Percentiles rank a stretch among this genome's conserved stretches.
Conservation (phyloP, 768 basidiomycete species). For the Amylocystis lapponica region DNA sequence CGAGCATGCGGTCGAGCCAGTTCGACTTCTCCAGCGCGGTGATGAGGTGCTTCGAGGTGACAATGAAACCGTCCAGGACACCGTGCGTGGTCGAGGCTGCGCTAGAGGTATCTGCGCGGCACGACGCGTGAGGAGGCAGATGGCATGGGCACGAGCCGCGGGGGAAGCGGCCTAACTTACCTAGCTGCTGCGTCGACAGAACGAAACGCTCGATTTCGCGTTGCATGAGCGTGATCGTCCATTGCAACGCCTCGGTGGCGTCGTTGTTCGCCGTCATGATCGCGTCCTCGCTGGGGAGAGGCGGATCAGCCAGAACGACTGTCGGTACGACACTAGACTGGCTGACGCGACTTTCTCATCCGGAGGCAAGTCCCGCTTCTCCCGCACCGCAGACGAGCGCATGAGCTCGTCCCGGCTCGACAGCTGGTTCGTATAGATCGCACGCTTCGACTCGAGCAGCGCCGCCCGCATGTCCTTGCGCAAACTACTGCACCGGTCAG, state of each 20-base stretch:
- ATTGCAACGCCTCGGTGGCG: constrained; percentile 81
- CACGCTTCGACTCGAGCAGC: constrained; percentile 65
- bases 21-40: constrained; percentile 86
- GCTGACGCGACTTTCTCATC: constrained; percentile 61
- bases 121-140: neutral
- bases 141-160: neutral
- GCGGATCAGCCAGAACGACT: neutral
- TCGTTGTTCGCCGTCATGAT: constrained; percentile 87
- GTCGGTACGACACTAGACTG: neutral
- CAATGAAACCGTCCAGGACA: constrained; percentile 61
- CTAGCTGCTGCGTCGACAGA: constrained; percentile 78
- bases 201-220: constrained; percentile 88
- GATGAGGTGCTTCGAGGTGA: constrained; percentile 79
- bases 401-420: constrained; percentile 70
- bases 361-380: constrained; percentile 39
- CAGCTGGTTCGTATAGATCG: constrained; percentile 54
- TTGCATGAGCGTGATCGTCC: constrained; percentile 85
- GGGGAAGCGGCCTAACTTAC: constrained; percentile 32
- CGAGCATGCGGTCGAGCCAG: constrained; percentile 85
- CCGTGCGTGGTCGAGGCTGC: constrained; percentile 73
- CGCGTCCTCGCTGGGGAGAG: constrained; percentile 57
- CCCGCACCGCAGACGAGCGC: constrained; percentile 40
- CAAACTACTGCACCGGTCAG: constrained; percentile 37
- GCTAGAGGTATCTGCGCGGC: constrained; percentile 64
- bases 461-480: constrained; percentile 63